These are phyloP conservation scores for Trichosporon inkin DNA, from an alignment of 1,284 basidiomycete species.

Conservation along the genomic window DNA sequence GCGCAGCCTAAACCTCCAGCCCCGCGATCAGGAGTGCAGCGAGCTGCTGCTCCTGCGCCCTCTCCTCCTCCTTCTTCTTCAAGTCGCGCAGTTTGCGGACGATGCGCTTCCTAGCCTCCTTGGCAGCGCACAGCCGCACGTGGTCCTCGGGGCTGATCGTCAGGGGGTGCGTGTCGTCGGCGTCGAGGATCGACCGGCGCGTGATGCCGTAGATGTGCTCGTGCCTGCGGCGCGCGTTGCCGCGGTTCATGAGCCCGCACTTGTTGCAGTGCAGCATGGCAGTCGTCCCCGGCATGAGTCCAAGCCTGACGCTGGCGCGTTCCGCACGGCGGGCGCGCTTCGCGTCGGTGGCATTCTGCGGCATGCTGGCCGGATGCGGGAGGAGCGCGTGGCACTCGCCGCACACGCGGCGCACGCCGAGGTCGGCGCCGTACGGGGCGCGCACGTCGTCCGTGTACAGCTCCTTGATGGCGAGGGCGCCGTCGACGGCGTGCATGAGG, in stretches of 20 bases:
- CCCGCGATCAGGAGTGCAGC: too few relatives aligned
- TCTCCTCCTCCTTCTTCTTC: slow-evolving; percentile 20
- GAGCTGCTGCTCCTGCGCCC: slow-evolving; percentile 21
- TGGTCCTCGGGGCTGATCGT: background rate
- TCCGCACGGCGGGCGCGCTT: background rate
- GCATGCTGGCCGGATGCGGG: background rate
- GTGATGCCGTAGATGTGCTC: background rate
- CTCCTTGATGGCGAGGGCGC: background rate
- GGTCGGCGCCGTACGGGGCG: background rate
- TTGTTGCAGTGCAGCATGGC: background rate
- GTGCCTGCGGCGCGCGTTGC: background rate
- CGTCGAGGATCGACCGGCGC: background rate
- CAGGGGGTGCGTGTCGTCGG: background rate
- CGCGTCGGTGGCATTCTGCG: background rate
- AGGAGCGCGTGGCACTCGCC: background rate
- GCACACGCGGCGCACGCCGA: background rate
- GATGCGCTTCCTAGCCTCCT: too few relatives aligned
- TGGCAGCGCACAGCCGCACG: background rate
- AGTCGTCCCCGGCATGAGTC: background rate
- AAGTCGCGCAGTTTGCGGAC: too few relatives aligned
- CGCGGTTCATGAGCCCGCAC: background rate
- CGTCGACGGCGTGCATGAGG: background rate
- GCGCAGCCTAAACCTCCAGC: too few relatives aligned
- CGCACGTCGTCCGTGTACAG: slow-evolving; percentile 1
- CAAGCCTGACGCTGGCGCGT: background rate